phyloP scores from a whole-genome alignment of 1,139 yeast genomes.

The Tardiomyces depauwii region DNA sequence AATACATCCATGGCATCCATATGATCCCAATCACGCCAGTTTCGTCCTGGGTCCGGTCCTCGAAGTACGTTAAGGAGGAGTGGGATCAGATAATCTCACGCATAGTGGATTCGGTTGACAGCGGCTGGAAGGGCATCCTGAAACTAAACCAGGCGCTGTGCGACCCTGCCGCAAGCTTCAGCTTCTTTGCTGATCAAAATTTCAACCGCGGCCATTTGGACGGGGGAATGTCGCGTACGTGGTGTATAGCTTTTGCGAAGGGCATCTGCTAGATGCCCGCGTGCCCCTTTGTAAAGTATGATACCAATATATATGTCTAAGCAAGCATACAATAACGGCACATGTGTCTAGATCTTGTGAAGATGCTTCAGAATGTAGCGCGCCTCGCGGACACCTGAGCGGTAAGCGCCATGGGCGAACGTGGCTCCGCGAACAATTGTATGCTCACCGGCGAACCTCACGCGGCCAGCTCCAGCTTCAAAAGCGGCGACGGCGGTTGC shows the following conservation, averaged over 20 bases:
- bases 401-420: conserved; percentile 82
- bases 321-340: too few species aligned
- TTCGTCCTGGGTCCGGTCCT: conserved; percentile 61
- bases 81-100: conserved; percentile 48
- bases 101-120: conserved; percentile 46
- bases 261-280: conserved; percentile 26
- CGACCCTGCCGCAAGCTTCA: conserved; percentile 57
- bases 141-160: conserved; percentile 65
- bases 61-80: conserved; percentile 68
- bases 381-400: conserved; percentile 39
- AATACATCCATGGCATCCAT: conserved; percentile 91
- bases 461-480: conserved; percentile 8
- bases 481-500: conserved; percentile 44
- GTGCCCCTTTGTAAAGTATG: too few species aligned
- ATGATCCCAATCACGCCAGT: conserved; percentile 87
- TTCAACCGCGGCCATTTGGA: conserved; percentile 53
- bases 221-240: conserved; percentile 79
- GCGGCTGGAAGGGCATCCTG: conserved; percentile 86
- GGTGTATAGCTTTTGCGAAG: conserved; percentile 74
- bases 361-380: conserved; percentile 1
- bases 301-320: too few species aligned
- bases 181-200: conserved; percentile 46
- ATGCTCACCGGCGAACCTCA: conserved; percentile 74
- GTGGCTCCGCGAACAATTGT: conserved; percentile 69
- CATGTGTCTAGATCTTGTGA: neutral